Base-by-base conservation (phyloP, 2,329 filamentous ascomycete genomes). In the Fusarium newnesense region DNA sequence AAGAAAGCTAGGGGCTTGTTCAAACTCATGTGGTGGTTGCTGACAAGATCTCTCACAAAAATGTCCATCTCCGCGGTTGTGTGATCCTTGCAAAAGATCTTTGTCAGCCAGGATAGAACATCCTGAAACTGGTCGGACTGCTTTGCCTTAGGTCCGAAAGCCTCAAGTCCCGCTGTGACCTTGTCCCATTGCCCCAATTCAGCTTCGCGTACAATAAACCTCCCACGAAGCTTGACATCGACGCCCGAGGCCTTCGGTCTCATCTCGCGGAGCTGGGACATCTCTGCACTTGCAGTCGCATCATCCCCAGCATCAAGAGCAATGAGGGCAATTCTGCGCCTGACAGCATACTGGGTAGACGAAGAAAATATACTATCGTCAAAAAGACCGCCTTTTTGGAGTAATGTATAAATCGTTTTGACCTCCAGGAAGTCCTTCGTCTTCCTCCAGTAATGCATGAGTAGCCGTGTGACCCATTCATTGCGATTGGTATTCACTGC, bases 71-170 rank as follows among this genome's bases (percentile, higher is more conserved):
- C 74, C 13, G 74, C 64, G 3, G 74, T 60, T 10, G 75, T 70
- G 40, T 80, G 76, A 4, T 43, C 46, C 52, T 79, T 74, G 19
- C 74, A 75, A 42, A 80, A 80, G 11, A 78, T 68, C 47, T 82
- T 82, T 7, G 85, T 85, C 5, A 84, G 62, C 60, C 71, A 76
- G 4, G 70, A 67, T 18, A 82, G 64, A 9, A 78, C 58, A 15
- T 70, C 70, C 59, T 79, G 79, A 39, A 80, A 79, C 19, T 77
- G 73, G 21, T 47, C 19, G 16, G 72, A 60, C 15, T 67, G 60
- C 18, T 72, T 63, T 39, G 75, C 70, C 43, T 59, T 73, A 12
- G 60, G 19, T 24, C 64, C 69, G 21, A 81, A 76, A 15, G 57
- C 52, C 26, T 77, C 58, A 13, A 82, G 68, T 11, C 75, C 63